Evolutionary conservation across 345 rosid genomes (phyloP).

Genomic region (Adansonia digitata): DNA sequence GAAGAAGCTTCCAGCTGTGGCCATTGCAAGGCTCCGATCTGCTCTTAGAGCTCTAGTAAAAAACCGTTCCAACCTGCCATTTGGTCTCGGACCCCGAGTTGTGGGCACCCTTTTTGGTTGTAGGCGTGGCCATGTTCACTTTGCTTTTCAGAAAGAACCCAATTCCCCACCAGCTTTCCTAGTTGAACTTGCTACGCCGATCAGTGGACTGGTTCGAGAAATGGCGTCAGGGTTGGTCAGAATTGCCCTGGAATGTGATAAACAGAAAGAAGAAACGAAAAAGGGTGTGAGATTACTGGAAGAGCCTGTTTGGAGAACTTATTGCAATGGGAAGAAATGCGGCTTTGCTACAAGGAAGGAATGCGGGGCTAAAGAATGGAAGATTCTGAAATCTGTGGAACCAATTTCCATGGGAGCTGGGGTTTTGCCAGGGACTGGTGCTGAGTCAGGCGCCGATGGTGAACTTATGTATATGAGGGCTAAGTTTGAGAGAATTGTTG

Average conservation of each 20-base stretch:
- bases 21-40: slow-evolving; percentile 73
- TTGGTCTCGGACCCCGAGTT: slow-evolving; percentile 56
- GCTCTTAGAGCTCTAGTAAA: slow-evolving; percentile 51
- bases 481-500: slow-evolving; percentile 85
- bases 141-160: slow-evolving; percentile 82
- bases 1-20: slow-evolving; percentile 64
- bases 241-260: slow-evolving; percentile 88
- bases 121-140: slow-evolving; percentile 87
- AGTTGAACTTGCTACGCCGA: slow-evolving; percentile 86
- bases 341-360: slow-evolving; percentile 82
- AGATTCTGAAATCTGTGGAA: slow-evolving; percentile 77
- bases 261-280: slow-evolving; percentile 39
- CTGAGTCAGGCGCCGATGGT: slow-evolving; percentile 58
- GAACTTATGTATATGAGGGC: slow-evolving; percentile 48
- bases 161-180: slow-evolving; percentile 71
- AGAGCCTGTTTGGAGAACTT: slow-evolving; percentile 88
- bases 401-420: slow-evolving; percentile 98
- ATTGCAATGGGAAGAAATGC: slow-evolving; percentile 80
- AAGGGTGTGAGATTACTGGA: slow-evolving; percentile 58
- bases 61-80: slow-evolving; percentile 34
- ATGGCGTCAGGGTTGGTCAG: slow-evolving; percentile 99
- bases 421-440: slow-evolving; percentile 59
- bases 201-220: slow-evolving; percentile 73
- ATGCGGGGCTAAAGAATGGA: slow-evolving; percentile 65
- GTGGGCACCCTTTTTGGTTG: slow-evolving; percentile 88